Evolutionary conservation across 441 rosid genomes (phyloP).

Genomic region (Brassica balearica): DNA sequence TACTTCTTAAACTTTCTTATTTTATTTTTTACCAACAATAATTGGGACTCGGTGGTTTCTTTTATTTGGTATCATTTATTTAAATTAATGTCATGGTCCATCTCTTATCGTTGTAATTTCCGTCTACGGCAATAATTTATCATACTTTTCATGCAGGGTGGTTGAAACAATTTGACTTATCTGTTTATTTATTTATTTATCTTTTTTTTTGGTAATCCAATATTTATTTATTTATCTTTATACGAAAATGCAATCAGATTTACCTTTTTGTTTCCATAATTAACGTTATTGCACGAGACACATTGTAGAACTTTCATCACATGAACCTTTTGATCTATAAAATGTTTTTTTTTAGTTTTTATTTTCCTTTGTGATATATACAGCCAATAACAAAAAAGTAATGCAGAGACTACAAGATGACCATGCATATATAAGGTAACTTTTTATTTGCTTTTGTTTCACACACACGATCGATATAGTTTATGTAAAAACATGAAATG

Average conservation of each 20-base stretch:
- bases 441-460: not conserved
- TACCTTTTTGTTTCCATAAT: slow-evolving; percentile 29
- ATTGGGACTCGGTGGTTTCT: slow-evolving; percentile 30
- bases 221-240: not conserved
- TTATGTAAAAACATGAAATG: not conserved
- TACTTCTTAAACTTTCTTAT: slow-evolving; percentile 4
- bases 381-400: not conserved
- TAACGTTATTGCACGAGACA: slow-evolving; percentile 37
- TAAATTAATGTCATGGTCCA: slow-evolving; percentile 23
- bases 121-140: slow-evolving; percentile 26
- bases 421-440: slow-evolving; percentile 5
- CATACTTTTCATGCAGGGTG: slow-evolving; percentile 41
- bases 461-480: not conserved
- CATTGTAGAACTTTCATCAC: slow-evolving; percentile 21
- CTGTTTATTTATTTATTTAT: not conserved
- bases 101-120: slow-evolving; percentile 4
- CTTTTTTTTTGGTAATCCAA: too few species aligned
- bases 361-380: not conserved
- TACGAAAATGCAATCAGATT: slow-evolving; percentile 30
- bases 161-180: slow-evolving; percentile 38
- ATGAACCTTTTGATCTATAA: slow-evolving; percentile 12
- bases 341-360: not conserved
- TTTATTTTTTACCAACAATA: slow-evolving; percentile 23
- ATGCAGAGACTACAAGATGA: slow-evolving; percentile 7
- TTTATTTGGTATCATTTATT: slow-evolving; percentile 19